A percentile compares a stretch with the other conserved stretches of the same genome.
phyloP scores from a whole-genome alignment of 257 asterid genomes.

The Cinchona pubescens region DNA sequence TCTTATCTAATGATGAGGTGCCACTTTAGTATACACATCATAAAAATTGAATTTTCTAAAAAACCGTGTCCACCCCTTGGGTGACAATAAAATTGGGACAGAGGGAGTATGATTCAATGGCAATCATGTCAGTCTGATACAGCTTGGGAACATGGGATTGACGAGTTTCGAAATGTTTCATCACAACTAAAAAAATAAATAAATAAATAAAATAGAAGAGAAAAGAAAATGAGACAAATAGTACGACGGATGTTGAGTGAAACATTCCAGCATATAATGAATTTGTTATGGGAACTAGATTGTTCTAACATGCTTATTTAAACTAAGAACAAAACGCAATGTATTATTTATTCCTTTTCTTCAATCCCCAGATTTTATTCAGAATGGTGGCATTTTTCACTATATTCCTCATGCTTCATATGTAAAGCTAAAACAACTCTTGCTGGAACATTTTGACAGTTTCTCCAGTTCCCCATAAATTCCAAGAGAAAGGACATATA shows the following conservation, averaged over 20 bases:
- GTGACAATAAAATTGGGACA: too few species aligned
- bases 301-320: background rate
- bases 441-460: background rate
- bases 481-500: background rate
- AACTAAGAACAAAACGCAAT: background rate
- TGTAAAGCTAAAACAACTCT: background rate
- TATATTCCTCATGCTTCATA: background rate
- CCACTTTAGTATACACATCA: too few species aligned
- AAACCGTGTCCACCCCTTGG: too few species aligned
- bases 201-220: background rate
- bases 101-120: too few species aligned
- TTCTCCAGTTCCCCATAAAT: too few species aligned
- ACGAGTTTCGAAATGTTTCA: background rate
- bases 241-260: background rate
- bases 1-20: too few species aligned
- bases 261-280: background rate
- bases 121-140: background rate
- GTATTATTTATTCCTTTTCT: background rate
- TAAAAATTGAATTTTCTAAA: too few species aligned
- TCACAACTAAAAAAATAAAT: background rate
- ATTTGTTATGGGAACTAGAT: background rate
- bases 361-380: background rate
- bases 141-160: background rate
- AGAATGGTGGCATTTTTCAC: background rate
- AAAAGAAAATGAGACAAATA: background rate